These are phyloP conservation scores for Candida glucosophila DNA, from an alignment of 1,139 yeast species.

Conservation along the genomic window DNA sequence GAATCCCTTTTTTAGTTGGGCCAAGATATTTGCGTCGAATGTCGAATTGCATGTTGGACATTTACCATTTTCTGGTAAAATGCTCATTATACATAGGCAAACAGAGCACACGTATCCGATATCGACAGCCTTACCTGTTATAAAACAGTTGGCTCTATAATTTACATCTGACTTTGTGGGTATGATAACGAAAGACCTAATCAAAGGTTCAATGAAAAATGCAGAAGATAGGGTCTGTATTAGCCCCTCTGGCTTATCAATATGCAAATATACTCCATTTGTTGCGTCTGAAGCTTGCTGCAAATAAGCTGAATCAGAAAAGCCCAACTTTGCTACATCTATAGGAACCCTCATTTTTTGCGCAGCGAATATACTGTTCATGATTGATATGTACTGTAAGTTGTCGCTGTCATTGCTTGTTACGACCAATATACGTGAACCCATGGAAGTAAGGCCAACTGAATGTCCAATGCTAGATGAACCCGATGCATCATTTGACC, in stretches of 20 bases:
- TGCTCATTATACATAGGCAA: slow-evolving; percentile 74
- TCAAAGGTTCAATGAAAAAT: slow-evolving; percentile 73
- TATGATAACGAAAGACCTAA: slow-evolving; percentile 63
- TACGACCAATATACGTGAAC: slow-evolving; percentile 66
- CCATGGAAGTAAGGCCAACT: slow-evolving; percentile 32
- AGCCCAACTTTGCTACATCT: slow-evolving; percentile 81
- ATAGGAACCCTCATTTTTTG: slow-evolving; percentile 86
- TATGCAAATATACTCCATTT: slow-evolving; percentile 74
- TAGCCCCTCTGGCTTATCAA: slow-evolving; percentile 69
- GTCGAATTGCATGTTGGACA: slow-evolving; percentile 47
- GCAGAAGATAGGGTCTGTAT: slow-evolving; percentile 61
- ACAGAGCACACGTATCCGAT: slow-evolving; percentile 94
- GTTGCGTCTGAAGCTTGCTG: slow-evolving; percentile 98
- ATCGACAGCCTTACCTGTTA: slow-evolving; percentile 83
- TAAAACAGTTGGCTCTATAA: slow-evolving; percentile 89
- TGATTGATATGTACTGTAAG: slow-evolving; percentile 80
- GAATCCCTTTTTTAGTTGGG: slow-evolving; percentile 42
- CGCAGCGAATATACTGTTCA: slow-evolving; percentile 95
- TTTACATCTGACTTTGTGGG: slow-evolving; percentile 87
- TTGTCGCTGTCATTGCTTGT: slow-evolving; percentile 74
- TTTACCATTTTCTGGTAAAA: slow-evolving; percentile 47
- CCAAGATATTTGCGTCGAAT: slow-evolving; percentile 42
- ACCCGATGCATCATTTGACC: slow-evolving; percentile 5
- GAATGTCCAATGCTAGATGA: slow-evolving; percentile 8
- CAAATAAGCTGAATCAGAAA: slow-evolving; percentile 63